Percentiles rank a stretch among this genome's conserved stretches.
Evolutionary conservation across 805 yeast genomes (phyloP).

Genomic region (Brettanomyces sp.): DNA sequence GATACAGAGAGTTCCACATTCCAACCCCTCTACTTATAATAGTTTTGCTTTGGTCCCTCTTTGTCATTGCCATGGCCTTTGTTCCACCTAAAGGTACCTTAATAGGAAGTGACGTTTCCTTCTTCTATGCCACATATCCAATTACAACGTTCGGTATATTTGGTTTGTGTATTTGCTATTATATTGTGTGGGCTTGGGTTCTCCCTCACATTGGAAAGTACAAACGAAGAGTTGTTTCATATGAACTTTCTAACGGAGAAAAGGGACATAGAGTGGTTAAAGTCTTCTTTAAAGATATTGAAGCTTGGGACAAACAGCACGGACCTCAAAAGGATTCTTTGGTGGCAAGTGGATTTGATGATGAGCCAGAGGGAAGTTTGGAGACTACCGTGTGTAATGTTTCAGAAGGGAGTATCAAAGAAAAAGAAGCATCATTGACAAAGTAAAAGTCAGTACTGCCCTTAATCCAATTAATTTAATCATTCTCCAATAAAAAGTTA

Average conservation of each 20-base stretch:
- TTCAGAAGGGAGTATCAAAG: no score
- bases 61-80: slow-evolving; percentile 33
- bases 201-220: slow-evolving; percentile 27
- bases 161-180: slow-evolving; percentile 25
- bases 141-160: slow-evolving; percentile 28
- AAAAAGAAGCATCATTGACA: no score
- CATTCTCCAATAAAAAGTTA: no score
- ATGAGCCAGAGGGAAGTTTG: background rate
- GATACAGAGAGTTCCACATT: slow-evolving; percentile 24
- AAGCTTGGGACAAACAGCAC: slow-evolving; percentile 24
- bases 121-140: slow-evolving; percentile 35
- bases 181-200: slow-evolving; percentile 27
- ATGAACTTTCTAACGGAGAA: slow-evolving; percentile 29
- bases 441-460: no score
- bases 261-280: slow-evolving; percentile 30
- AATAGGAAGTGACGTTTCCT: slow-evolving; percentile 32
- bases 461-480: no score
- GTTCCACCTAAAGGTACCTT: slow-evolving; percentile 33
- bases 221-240: slow-evolving; percentile 23
- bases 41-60: slow-evolving; percentile 24
- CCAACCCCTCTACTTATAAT: slow-evolving; percentile 27
- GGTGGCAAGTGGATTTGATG: background rate
- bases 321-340: background rate
- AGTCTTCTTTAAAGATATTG: slow-evolving; percentile 23
- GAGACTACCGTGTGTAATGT: background rate